Evolutionary conservation across 352 stramenopile species (phyloP), one percentile per base, ranked within the genome.

Genomic region (Globisporangium spinosum): DNA sequence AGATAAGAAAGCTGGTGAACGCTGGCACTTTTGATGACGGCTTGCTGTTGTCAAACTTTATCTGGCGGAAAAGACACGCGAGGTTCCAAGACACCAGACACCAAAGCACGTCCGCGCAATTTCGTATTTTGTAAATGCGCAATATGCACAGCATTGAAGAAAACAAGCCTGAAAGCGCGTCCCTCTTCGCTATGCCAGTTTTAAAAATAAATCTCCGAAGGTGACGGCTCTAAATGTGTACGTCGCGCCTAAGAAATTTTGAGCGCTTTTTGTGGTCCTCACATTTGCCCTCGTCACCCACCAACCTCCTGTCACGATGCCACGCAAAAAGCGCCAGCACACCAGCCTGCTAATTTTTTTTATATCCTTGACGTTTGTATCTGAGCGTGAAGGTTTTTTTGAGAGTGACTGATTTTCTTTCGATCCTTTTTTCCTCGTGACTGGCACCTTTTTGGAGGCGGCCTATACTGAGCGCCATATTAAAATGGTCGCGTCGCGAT

Each of bases 391-490:
- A 23, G 15, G 6, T 20, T 17, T 13, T 43, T 17, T 45, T 20
- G 38, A 49, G 15, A 20, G 43, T 51, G 43, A 23, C 43, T 51
- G 43, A 51, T 51, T 51, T 51, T 51, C 43, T 51, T 51, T 51
- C 43, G 43, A 51, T 51, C 43, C 43, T 51, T 51, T 47, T 49
- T 51, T 51, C 17, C 17, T 22, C 15, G 40, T 22, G 40, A 10
- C 40, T 49, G 40, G 40, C 40, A n/a, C 40, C n/a, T 20, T 47
- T 47, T 47, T 13, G 35, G 35, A 17, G 4, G 29, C 29, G 15
- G n/a, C 5, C 38, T 23, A 64, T 64, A 64, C 35, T 64, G 58
- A 55, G 58, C 43, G 22, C 43, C 35, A 64, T 56, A 64, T 45
- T 27, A 55, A 38, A 40, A 8, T 64, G 35, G 60, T 17, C 45